These are phyloP conservation scores for Ogataea nakhonphanomensis DNA, from an alignment of 805 yeast species.

Conservation along the genomic window DNA sequence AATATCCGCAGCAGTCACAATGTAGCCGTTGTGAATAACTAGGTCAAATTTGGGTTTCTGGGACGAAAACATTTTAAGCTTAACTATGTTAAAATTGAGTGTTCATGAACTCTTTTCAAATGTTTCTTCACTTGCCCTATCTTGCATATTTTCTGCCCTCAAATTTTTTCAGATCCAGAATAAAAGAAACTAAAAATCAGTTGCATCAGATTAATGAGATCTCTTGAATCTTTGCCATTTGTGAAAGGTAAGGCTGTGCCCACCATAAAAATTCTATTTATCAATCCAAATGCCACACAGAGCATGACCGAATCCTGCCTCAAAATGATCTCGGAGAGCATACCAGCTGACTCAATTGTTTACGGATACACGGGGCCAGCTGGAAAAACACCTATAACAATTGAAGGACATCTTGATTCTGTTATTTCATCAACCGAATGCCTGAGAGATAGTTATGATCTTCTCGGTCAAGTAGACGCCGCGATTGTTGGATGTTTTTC, in stretches of 20 bases:
- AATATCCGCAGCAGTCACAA: slow-evolving; percentile 32
- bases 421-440: slow-evolving; percentile 33
- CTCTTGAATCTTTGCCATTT: slow-evolving; percentile 5
- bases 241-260: slow-evolving; percentile 7
- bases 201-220: too few species aligned
- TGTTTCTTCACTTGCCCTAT: background rate
- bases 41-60: slow-evolving; percentile 15
- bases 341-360: slow-evolving; percentile 31
- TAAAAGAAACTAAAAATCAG: background rate
- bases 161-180: too few species aligned
- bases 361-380: slow-evolving; percentile 32
- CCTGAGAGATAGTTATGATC: slow-evolving; percentile 30
- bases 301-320: slow-evolving; percentile 32
- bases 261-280: slow-evolving; percentile 23
- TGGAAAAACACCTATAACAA: slow-evolving; percentile 28
- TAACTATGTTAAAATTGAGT: background rate
- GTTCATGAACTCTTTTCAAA: background rate
- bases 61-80: background rate
- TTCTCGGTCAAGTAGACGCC: slow-evolving; percentile 30
- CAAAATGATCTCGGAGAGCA: slow-evolving; percentile 26
- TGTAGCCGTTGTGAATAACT: slow-evolving; percentile 32
- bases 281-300: slow-evolving; percentile 33
- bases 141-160: too few species aligned
- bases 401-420: slow-evolving; percentile 35
- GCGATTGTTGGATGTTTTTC: slow-evolving; percentile 35